A percentile compares a stretch with the other conserved stretches of the same genome.
These are phyloP conservation scores for Ogataea pini DNA, from an alignment of 805 yeast species.

Conservation along the genomic window DNA sequence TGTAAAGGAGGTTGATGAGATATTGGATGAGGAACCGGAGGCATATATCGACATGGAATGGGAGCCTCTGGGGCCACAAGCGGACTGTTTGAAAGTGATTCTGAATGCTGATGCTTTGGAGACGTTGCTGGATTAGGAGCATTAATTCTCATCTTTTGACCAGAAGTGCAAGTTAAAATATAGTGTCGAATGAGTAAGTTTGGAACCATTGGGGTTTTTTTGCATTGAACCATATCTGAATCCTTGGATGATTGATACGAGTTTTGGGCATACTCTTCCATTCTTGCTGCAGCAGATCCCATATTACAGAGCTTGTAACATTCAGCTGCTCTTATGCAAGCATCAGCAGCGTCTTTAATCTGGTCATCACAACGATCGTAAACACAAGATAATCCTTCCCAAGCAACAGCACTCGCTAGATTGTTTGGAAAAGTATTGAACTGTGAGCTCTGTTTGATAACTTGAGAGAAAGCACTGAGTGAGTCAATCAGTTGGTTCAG, in stretches of 20 bases:
- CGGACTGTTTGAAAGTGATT: constrained; percentile 1
- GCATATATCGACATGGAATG: not conserved
- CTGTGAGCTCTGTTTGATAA: constrained; percentile 51
- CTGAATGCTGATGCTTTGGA: not conserved
- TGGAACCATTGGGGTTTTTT: constrained; percentile 4
- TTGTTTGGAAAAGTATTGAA: constrained; percentile 39
- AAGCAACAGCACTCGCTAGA: constrained; percentile 52
- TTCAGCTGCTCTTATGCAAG: constrained; percentile 51
- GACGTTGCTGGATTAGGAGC: not conserved
- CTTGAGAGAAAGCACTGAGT: constrained; percentile 66
- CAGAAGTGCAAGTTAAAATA: not conserved
- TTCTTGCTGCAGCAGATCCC: constrained; percentile 39
- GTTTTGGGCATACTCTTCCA: constrained; percentile 46
- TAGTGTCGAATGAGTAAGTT: not conserved
- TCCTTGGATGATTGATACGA: constrained; percentile 22
- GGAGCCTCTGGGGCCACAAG: not conserved
- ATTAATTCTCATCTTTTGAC: not conserved
- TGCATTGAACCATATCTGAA: not conserved
- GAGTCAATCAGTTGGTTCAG: constrained; percentile 66
- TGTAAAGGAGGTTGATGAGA: not conserved
- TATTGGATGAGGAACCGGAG: not conserved
- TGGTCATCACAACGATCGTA: constrained; percentile 66
- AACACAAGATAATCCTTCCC: constrained; percentile 66
- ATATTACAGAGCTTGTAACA: constrained; percentile 52
- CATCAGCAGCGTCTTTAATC: constrained; percentile 59